Evolutionary conservation across 768 basidiomycete species (phyloP).

Genomic region (Cystobasidiopsis lactophilus): DNA sequence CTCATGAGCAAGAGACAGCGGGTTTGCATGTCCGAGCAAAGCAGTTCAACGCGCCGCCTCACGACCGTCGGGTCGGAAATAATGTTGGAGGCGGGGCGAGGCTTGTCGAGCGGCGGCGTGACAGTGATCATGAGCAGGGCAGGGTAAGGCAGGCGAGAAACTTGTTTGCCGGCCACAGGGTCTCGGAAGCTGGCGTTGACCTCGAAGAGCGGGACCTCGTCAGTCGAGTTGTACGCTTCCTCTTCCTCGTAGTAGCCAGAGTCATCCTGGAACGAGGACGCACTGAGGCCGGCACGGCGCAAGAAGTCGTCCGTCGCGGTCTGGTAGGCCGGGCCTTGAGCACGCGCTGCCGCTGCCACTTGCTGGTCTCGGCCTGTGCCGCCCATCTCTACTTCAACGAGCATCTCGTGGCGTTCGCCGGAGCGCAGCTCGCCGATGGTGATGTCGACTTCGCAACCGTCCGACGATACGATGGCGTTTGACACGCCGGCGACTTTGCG

Average conservation of each 20-base stretch:
- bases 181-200: constrained; percentile 21
- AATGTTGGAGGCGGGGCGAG: constrained; percentile 21
- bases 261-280: constrained; percentile 13
- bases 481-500: constrained; percentile 85
- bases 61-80: constrained; percentile 68
- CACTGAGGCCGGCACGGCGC: constrained; percentile 15
- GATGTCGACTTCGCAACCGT: constrained; percentile 84
- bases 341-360: neutral
- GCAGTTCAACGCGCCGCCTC: constrained; percentile 81
- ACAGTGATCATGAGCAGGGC: constrained; percentile 85
- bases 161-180: constrained; percentile 38
- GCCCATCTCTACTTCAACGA: constrained; percentile 70
- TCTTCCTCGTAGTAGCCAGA: constrained; percentile 19
- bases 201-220: constrained; percentile 89
- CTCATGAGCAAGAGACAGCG: constrained; percentile 78
- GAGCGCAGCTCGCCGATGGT: constrained; percentile 83
- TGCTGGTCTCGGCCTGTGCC: neutral
- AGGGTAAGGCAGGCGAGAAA: constrained; percentile 69
- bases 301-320: constrained; percentile 69
- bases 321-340: constrained; percentile 25
- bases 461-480: constrained; percentile 61
- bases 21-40: constrained; percentile 93
- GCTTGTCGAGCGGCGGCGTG: constrained; percentile 33
- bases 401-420: constrained; percentile 94
- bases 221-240: constrained; percentile 57